Evolutionary conservation across 176 grass and related monocot genomes (phyloP).

Genomic region (Tillandsia fasciculata): DNA sequence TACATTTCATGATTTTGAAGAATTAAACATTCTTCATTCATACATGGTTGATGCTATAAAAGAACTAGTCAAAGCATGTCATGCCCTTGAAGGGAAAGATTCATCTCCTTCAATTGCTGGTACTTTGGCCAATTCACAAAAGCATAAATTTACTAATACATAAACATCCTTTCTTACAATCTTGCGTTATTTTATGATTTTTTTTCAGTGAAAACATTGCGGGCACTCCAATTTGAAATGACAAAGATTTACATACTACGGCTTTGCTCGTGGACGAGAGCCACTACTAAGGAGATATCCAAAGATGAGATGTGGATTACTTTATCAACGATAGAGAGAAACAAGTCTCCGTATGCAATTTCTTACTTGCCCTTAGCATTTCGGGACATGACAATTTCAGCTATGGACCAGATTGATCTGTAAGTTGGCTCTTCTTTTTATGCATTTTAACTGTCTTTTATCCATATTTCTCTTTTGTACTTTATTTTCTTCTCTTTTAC

Average conservation of each 20-base stretch:
- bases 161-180: constrained; percentile 4
- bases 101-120: constrained; percentile 76
- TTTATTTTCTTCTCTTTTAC: neutral
- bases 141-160: constrained; percentile 2
- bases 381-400: constrained; percentile 55
- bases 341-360: constrained; percentile 95
- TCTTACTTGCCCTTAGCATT: constrained; percentile 87
- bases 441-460: neutral
- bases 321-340: constrained; percentile 81
- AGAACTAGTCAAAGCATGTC: constrained; percentile 84
- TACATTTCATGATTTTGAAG: constrained; percentile 94
- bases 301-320: constrained; percentile 81
- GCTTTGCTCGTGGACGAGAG: constrained; percentile 86
- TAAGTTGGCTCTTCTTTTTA: constrained; percentile 29
- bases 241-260: constrained; percentile 90
- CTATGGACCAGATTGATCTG: constrained; percentile 82
- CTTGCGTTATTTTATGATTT: constrained; percentile 35
- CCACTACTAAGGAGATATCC: constrained; percentile 71
- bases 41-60: constrained; percentile 81
- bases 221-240: constrained; percentile 69
- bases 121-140: constrained; percentile 30
- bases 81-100: constrained; percentile 83
- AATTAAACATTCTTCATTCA: constrained; percentile 73
- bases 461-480: neutral
- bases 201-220: constrained; percentile 72